A percentile compares a stretch with the other conserved stretches of the same genome.
Evolutionary conservation across 352 stramenopile species (phyloP).

Genomic region (Phytophthora cactorum): DNA sequence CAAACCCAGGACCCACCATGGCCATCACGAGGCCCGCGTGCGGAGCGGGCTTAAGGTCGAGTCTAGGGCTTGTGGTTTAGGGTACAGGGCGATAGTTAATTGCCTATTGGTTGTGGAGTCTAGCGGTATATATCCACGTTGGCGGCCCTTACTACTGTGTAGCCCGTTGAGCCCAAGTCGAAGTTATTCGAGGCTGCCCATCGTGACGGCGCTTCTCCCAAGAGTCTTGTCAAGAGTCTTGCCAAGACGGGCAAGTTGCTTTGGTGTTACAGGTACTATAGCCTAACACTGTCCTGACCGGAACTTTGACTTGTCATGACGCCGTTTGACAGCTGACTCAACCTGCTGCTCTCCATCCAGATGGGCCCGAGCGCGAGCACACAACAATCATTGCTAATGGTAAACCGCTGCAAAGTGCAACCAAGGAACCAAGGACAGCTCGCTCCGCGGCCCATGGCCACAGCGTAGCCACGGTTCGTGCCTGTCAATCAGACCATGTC

Average conservation of each 20-base stretch:
- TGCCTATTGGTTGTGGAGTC: no score
- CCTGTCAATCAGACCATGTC: neutral
- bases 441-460: neutral
- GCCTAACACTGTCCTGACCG: no score
- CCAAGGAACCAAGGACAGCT: neutral
- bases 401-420: conserved; percentile 7
- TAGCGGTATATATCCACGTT: no score
- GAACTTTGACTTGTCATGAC: neutral
- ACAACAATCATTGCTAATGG: conserved; percentile 30
- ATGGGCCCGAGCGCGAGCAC: conserved; percentile 9
- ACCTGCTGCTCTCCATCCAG: conserved; percentile 24
- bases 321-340: conserved; percentile 27
- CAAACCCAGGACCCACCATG: no score
- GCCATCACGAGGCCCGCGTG: no score
- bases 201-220: conserved; percentile 8
- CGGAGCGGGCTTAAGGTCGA: no score
- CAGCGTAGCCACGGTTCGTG: neutral
- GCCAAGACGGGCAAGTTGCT: no score
- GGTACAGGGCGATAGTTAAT: no score
- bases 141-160: no score
- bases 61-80: no score
- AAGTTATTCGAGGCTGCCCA: conserved; percentile 1
- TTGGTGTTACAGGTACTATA: no score
- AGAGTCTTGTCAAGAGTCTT: no score
- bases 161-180: neutral